Evolutionary conservation across 768 basidiomycete genomes (phyloP).

Genomic region (Ramaria rubella): DNA sequence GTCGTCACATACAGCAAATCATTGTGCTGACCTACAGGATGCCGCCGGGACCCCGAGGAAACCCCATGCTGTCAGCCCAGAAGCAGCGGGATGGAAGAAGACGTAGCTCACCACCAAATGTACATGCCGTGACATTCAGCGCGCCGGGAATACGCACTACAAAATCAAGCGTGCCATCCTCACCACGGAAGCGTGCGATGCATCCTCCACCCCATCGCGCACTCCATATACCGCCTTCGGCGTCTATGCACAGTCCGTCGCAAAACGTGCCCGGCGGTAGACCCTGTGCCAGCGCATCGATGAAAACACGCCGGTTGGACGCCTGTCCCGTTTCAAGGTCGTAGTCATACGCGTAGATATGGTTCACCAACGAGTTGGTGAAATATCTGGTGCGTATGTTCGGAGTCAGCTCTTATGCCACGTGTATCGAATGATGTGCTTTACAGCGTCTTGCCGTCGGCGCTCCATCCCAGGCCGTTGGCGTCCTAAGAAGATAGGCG

Average conservation of each 20-base stretch:
- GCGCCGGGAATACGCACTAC: slow-evolving; percentile 57
- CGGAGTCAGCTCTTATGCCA: not conserved
- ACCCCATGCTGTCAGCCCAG: not conserved
- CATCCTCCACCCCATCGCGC: slow-evolving; percentile 20
- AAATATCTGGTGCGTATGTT: slow-evolving; percentile 46
- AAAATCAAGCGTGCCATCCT: slow-evolving; percentile 35
- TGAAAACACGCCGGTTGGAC: slow-evolving; percentile 48
- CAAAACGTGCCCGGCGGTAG: slow-evolving; percentile 45
- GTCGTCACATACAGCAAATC: slow-evolving; percentile 61
- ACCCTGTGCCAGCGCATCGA: slow-evolving; percentile 51
- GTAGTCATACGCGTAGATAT: slow-evolving; percentile 65
- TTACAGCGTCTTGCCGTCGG: slow-evolving; percentile 55
- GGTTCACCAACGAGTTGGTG: slow-evolving; percentile 59
- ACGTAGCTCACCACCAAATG: slow-evolving; percentile 51
- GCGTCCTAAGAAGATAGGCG: slow-evolving; percentile 40
- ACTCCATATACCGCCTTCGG: slow-evolving; percentile 59
- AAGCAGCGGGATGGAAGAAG: not conserved
- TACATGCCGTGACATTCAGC: slow-evolving; percentile 58
- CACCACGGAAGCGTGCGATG: slow-evolving; percentile 7
- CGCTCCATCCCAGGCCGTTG: slow-evolving; percentile 61
- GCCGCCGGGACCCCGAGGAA: not conserved
- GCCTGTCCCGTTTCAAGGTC: slow-evolving; percentile 43
- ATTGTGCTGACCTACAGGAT: slow-evolving; percentile 43
- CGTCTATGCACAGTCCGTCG: slow-evolving; percentile 63
- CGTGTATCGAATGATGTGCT: slow-evolving; percentile 15